Evolutionary conservation across 352 stramenopile species (phyloP).

Genomic region (Pythium pyrilobum): DNA sequence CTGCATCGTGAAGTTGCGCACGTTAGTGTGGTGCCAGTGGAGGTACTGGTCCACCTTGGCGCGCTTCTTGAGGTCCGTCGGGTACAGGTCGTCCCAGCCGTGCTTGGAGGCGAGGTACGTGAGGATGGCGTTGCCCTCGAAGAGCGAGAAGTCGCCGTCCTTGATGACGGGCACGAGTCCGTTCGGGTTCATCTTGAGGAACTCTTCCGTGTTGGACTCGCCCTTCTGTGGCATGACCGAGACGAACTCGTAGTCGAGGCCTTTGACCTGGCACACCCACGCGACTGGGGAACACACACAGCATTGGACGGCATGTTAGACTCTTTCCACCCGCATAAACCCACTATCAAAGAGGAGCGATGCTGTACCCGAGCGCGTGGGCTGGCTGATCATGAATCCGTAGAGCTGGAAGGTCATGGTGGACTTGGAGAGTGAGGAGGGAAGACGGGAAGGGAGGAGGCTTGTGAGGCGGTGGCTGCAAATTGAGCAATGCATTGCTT

Average conservation of each 20-base stretch:
- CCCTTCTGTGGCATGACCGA: not conserved
- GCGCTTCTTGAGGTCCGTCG: constrained; percentile 30
- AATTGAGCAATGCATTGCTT: too few species aligned
- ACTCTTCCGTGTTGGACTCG: constrained; percentile 29
- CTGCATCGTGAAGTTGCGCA: constrained; percentile 36
- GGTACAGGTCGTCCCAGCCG: constrained; percentile 44
- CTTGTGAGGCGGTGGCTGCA: not conserved
- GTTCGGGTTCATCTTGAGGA: constrained; percentile 48
- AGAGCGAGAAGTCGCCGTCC: constrained; percentile 50
- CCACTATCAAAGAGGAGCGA: too few species aligned
- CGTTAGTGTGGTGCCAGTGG: constrained; percentile 66
- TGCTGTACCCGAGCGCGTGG: constrained; percentile 12
- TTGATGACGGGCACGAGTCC: constrained; percentile 41
- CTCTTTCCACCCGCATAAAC: too few species aligned
- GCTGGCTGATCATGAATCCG: constrained; percentile 20
- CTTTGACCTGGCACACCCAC: constrained; percentile 46
- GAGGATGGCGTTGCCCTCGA: constrained; percentile 51
- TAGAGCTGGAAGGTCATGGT: constrained; percentile 18
- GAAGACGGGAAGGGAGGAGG: not conserved
- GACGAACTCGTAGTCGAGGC: constrained; percentile 36
- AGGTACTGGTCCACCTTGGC: constrained; percentile 63
- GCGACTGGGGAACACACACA: too few species aligned
- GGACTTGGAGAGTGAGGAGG: not conserved
- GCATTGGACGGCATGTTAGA: constrained; percentile 6
- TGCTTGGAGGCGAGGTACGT: constrained; percentile 46